These are phyloP conservation scores for Phaffia australis DNA, from an alignment of 768 basidiomycete species.

Conservation along the genomic window DNA sequence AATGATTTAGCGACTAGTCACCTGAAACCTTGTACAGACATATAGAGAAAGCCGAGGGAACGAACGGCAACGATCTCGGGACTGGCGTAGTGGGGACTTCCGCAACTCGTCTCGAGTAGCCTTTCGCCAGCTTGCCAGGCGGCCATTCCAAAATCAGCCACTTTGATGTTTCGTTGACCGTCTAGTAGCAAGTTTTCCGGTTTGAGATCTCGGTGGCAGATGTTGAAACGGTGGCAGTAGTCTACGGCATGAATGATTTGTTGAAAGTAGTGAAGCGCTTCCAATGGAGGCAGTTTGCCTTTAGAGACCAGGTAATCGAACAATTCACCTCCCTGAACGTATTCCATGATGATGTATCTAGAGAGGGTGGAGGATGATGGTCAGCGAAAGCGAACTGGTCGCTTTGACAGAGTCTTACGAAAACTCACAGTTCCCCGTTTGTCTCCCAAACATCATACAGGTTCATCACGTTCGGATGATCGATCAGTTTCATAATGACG, in stretches of 20 bases:
- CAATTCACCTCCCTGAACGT: conserved; percentile 86
- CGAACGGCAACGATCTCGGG: conserved; percentile 70
- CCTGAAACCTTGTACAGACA: conserved; percentile 7
- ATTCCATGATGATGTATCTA: conserved; percentile 81
- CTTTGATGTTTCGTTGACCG: conserved; percentile 73
- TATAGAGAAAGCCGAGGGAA: background rate
- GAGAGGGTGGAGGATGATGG: background rate
- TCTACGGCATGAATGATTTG: conserved; percentile 85
- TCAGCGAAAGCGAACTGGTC: background rate
- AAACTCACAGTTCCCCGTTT: conserved; percentile 60
- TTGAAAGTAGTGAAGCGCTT: conserved; percentile 78
- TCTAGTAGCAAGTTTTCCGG: conserved; percentile 87
- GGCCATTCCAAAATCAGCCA: conserved; percentile 97
- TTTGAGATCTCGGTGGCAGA: conserved; percentile 88
- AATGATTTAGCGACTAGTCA: background rate
- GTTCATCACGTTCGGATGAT: conserved; percentile 87
- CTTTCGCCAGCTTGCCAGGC: conserved; percentile 74
- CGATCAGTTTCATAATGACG: conserved; percentile 92
- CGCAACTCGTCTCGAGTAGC: conserved; percentile 75
- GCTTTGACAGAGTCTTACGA: background rate
- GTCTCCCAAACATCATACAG: conserved; percentile 98
- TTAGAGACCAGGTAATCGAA: conserved; percentile 81
- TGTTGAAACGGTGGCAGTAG: conserved; percentile 88
- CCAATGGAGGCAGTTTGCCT: conserved; percentile 56
- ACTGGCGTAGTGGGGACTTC: conserved; percentile 88